These are phyloP conservation scores for Colletotrichum lindemuthianum DNA, from an alignment of 2,329 filamentous ascomycete species.

Conservation along the genomic window DNA sequence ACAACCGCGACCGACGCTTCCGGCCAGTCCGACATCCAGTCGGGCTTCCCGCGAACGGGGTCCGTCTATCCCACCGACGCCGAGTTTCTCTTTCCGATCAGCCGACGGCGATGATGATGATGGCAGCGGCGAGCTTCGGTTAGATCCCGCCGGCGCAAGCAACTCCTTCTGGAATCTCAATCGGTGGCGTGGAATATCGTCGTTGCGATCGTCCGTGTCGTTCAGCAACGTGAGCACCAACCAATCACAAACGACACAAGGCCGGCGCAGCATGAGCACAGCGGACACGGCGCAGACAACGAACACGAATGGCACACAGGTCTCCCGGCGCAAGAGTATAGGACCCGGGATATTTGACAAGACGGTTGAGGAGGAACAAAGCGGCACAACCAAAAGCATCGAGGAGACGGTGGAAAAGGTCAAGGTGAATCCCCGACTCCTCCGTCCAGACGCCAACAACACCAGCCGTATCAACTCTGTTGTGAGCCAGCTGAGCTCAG, in stretches of 20 bases:
- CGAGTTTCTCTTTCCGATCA: slow-evolving; percentile 63
- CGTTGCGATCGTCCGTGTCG: slow-evolving; percentile 27
- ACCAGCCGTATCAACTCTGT: slow-evolving; percentile 52
- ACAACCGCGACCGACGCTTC: slow-evolving; percentile 38
- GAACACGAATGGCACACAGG: slow-evolving; percentile 33
- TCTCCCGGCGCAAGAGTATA: slow-evolving; percentile 41
- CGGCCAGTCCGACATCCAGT: slow-evolving; percentile 53
- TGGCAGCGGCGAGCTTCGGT: slow-evolving; percentile 49
- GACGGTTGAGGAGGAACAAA: slow-evolving; percentile 26
- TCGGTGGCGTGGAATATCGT: slow-evolving; percentile 59
- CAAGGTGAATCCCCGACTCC: slow-evolving; percentile 25
- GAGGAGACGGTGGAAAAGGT: slow-evolving; percentile 19
- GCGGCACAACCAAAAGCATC: slow-evolving; percentile 8
- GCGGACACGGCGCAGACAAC: slow-evolving; percentile 21
- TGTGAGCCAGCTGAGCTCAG: slow-evolving; percentile 66
- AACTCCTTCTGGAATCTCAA: slow-evolving; percentile 68
- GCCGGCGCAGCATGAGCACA: slow-evolving; percentile 28
- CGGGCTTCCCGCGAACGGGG: slow-evolving; percentile 37
- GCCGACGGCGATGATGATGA: slow-evolving; percentile 54
- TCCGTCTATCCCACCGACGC: slow-evolving; percentile 57
- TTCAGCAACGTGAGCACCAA: slow-evolving; percentile 22
- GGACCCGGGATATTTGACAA: slow-evolving; percentile 35
- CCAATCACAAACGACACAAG: slow-evolving; percentile 15
- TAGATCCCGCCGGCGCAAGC: slow-evolving; percentile 52
- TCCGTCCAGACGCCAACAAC: slow-evolving; percentile 35